Percentiles rank a stretch among this genome's conserved stretches.
Conservation (phyloP, 495 filamentous ascomycete genomes). For the Neurospora cerealis region DNA sequence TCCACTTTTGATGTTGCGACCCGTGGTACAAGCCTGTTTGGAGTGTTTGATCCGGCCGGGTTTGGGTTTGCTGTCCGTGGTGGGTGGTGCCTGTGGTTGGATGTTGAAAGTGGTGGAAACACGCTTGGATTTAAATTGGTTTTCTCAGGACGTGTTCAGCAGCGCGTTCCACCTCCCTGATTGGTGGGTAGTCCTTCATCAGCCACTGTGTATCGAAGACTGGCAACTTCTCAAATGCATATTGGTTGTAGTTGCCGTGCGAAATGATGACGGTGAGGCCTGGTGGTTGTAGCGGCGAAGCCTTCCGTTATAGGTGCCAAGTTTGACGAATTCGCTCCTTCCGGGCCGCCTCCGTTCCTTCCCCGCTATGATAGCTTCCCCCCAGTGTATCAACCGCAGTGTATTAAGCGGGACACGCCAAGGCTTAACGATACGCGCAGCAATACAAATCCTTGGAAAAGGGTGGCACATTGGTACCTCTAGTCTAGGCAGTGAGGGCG, state of each 20-base stretch:
- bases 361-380: neutral
- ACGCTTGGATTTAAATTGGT: slow-evolving; percentile 24
- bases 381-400: slow-evolving; percentile 1
- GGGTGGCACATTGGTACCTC: neutral
- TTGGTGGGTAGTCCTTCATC: slow-evolving; percentile 16
- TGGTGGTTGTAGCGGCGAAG: neutral
- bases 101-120: slow-evolving; percentile 3
- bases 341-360: neutral
- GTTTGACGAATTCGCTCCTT: neutral
- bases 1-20: neutral
- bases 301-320: neutral
- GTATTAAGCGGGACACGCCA: slow-evolving; percentile 26
- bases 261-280: neutral
- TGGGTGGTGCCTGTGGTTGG: neutral
- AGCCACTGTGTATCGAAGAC: neutral
- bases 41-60: neutral
- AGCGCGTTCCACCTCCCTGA: slow-evolving; percentile 21
- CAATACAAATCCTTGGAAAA: slow-evolving; percentile 15
- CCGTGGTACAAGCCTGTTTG: neutral
- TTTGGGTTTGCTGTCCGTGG: neutral
- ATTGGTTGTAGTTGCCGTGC: neutral
- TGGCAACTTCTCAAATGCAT: neutral
- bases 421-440: slow-evolving; percentile 18
- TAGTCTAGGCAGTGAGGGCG: slow-evolving; percentile 2
- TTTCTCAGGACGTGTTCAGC: slow-evolving; percentile 19